Percentiles rank a stretch among this genome's conserved stretches.
These are phyloP conservation scores for Rhynchospora breviuscula DNA, from an alignment of 176 grass and related monocot species.

Conservation along the genomic window DNA sequence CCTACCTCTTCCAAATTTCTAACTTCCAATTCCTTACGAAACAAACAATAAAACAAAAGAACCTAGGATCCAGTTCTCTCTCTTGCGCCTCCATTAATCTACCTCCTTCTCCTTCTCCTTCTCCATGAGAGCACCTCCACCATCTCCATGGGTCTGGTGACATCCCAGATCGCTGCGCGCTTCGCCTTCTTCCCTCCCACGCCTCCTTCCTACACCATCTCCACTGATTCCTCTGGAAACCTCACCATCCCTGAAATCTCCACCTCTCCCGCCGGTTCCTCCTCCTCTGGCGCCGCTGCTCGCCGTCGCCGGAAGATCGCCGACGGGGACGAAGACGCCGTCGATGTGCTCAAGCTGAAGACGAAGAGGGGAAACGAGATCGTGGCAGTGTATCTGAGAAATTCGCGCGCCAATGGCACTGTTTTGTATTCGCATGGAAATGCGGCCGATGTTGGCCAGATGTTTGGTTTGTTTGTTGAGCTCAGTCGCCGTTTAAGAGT, in stretches of 20 bases:
- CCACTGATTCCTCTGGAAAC: constrained; percentile 45
- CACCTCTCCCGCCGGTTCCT: background rate
- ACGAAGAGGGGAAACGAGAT: constrained; percentile 29
- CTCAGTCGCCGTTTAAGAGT: constrained; percentile 20
- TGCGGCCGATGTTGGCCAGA: constrained; percentile 32
- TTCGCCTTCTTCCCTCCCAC: constrained; percentile 93
- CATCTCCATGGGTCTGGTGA: constrained; percentile 71
- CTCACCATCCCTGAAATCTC: constrained; percentile 72
- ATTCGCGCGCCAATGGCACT: constrained; percentile 1
- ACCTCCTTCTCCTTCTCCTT: background rate
- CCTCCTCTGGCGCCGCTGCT: constrained; percentile 16
- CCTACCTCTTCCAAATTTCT: background rate
- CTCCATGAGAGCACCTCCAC: background rate
- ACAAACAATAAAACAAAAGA: background rate
- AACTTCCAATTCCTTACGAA: constrained; percentile 3
- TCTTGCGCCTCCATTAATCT: background rate
- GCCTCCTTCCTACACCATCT: constrained; percentile 76
- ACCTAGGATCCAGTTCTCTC: background rate
- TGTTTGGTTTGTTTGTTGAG: constrained; percentile 36
- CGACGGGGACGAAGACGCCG: constrained; percentile 19
- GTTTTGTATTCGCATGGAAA: constrained; percentile 22
- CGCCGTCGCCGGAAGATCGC: constrained; percentile 32
- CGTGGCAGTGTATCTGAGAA: constrained; percentile 33
- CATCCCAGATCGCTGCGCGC: constrained; percentile 76
- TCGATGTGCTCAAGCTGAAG: constrained; percentile 5